Conservation (phyloP, 2,329 filamentous ascomycete genomes). For the Anthostomella pinea region DNA sequence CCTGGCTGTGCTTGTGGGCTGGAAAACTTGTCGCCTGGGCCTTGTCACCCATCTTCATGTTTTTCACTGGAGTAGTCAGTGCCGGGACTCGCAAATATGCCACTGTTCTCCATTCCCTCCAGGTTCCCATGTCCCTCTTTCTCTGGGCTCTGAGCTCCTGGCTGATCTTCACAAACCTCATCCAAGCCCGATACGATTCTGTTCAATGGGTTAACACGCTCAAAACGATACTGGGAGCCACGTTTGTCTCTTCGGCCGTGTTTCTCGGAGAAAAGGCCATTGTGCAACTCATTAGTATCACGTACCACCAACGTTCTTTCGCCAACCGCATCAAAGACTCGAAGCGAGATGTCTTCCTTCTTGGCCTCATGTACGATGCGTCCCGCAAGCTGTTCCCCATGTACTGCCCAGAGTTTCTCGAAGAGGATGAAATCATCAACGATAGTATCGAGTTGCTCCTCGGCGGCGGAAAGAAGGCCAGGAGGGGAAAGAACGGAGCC, state of each 20-base stretch:
- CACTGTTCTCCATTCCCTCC: constrained; percentile 60
- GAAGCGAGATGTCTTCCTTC: constrained; percentile 78
- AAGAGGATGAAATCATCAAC: constrained; percentile 90
- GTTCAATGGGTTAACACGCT: constrained; percentile 57
- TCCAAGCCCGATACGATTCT: constrained; percentile 32
- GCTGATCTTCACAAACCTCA: constrained; percentile 59
- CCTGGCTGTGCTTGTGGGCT: constrained; percentile 66
- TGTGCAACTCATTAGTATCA: constrained; percentile 80
- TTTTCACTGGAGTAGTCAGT: constrained; percentile 66
- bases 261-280: constrained; percentile 75
- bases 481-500: constrained; percentile 51
- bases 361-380: constrained; percentile 85
- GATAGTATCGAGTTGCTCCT: constrained; percentile 74
- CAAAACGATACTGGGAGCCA: constrained; percentile 62
- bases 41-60: constrained; percentile 63
- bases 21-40: constrained; percentile 63
- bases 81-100: constrained; percentile 70
- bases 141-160: constrained; percentile 64
- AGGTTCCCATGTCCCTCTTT: constrained; percentile 65
- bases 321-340: constrained; percentile 81
- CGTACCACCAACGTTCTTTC: constrained; percentile 83
- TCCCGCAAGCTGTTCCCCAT: constrained; percentile 86
- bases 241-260: constrained; percentile 66
- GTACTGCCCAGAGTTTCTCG: constrained; percentile 84
- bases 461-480: constrained; percentile 49